These are phyloP conservation scores for Tephrocybe sp. DNA, from an alignment of 768 basidiomycete species.

Conservation along the genomic window DNA sequence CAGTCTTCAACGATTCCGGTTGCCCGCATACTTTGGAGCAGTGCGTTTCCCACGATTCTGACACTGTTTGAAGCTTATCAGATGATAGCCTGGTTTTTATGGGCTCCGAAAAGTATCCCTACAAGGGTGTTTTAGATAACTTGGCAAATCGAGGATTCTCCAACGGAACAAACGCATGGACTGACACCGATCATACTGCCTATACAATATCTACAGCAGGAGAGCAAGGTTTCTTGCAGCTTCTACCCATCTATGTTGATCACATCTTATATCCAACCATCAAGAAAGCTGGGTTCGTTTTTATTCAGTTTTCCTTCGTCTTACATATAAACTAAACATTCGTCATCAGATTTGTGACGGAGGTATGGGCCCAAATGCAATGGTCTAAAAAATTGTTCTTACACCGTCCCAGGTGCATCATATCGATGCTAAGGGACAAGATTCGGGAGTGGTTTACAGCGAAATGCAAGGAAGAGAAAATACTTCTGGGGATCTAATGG, in stretches of 20 bases:
- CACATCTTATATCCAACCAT: constrained; percentile 97
- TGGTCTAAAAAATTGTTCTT: not conserved
- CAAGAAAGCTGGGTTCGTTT: constrained; percentile 75
- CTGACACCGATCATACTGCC: constrained; percentile 91
- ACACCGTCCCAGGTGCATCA: constrained; percentile 73
- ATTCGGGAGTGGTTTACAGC: constrained; percentile 95
- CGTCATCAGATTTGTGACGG: constrained; percentile 47
- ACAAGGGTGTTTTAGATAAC: constrained; percentile 94
- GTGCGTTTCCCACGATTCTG: constrained; percentile 40
- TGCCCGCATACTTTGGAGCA: constrained; percentile 97
- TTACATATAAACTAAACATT: not conserved
- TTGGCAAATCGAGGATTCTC: constrained; percentile 94
- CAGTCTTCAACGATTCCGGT: constrained; percentile 92
- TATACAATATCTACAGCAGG: constrained; percentile 97
- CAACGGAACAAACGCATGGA: constrained; percentile 95
- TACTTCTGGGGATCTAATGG: constrained; percentile 88
- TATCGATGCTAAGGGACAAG: constrained; percentile 84
- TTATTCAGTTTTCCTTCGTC: not conserved
- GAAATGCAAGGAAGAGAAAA: constrained; percentile 98
- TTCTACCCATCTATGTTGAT: constrained; percentile 89
- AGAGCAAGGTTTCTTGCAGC: constrained; percentile 83
- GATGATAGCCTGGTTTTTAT: constrained; percentile 78
- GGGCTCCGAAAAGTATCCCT: constrained; percentile 93
- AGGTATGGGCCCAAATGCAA: constrained; percentile 35
- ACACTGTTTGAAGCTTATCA: constrained; percentile 5